Evolutionary conservation across 2,329 filamentous ascomycete genomes (phyloP).

Genomic region (Coleophoma crateriformis): DNA sequence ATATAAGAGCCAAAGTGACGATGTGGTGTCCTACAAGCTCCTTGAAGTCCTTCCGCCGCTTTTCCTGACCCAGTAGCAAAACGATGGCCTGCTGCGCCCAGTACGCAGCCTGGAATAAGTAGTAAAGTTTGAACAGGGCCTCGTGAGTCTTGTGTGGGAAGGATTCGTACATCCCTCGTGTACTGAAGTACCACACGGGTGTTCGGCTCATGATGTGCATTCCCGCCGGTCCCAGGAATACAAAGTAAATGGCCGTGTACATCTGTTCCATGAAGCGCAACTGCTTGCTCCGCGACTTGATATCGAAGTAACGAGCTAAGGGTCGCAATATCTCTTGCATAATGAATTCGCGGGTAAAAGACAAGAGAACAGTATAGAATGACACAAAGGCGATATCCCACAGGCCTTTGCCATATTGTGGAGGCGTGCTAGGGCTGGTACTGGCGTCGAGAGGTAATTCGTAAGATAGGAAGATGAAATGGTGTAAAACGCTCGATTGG

Average conservation of each 20-base stretch:
- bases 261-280: conserved; percentile 93
- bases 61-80: conserved; percentile 79
- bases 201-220: conserved; percentile 87
- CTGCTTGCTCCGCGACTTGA: conserved; percentile 72
- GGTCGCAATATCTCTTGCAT: conserved; percentile 88
- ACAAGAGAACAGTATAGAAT: conserved; percentile 86
- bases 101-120: conserved; percentile 89
- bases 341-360: conserved; percentile 90
- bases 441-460: conserved; percentile 47
- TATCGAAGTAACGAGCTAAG: conserved; percentile 62
- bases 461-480: conserved; percentile 89
- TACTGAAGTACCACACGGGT: conserved; percentile 95
- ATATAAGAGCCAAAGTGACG: conserved; percentile 79
- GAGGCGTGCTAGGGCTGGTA: conserved; percentile 34
- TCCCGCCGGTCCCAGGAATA: conserved; percentile 73
- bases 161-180: conserved; percentile 78
- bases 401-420: conserved; percentile 85
- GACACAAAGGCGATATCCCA: conserved; percentile 81
- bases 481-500: conserved; percentile 70
- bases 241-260: conserved; percentile 92
- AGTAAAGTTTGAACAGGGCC: conserved; percentile 87
- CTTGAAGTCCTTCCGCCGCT: conserved; percentile 90
- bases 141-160: conserved; percentile 83
- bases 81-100: conserved; percentile 95
- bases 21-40: conserved; percentile 90